Evolutionary conservation across 1,284 basidiomycete species (phyloP).

Genomic region (Pyrrhoderma lamaoense): DNA sequence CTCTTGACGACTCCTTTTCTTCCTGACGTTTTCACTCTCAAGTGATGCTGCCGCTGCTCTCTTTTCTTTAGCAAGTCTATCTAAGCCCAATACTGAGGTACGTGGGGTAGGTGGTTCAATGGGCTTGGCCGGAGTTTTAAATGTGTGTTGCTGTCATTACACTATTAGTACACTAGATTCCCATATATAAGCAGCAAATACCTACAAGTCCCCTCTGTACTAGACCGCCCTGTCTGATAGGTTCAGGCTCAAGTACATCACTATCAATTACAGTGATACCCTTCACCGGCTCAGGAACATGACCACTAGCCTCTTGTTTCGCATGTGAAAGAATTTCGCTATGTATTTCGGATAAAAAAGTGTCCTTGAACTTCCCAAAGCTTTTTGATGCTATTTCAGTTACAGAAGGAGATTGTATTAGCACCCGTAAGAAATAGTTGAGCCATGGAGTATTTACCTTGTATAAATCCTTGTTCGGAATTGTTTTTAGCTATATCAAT

Average conservation of each 20-base stretch:
- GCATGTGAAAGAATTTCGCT: conserved; percentile 53
- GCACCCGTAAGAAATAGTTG: conserved; percentile 12
- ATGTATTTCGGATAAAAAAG: conserved; percentile 52
- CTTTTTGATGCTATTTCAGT: conserved; percentile 68
- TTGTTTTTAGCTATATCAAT: conserved; percentile 74
- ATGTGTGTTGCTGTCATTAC: conserved; percentile 57
- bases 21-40: conserved; percentile 40
- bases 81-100: conserved; percentile 76
- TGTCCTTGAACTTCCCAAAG: conserved; percentile 81
- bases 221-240: conserved; percentile 67
- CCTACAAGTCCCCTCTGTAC: conserved; percentile 60
- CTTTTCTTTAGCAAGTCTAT: conserved; percentile 84
- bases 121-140: conserved; percentile 64
- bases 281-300: conserved; percentile 48
- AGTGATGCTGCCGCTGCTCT: conserved; percentile 47
- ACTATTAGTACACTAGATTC: conserved; percentile 1
- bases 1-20: conserved; percentile 37
- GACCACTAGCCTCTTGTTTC: conserved; percentile 54
- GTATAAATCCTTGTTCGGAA: conserved; percentile 56
- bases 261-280: conserved; percentile 76
- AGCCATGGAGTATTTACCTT: conserved; percentile 32
- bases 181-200: neutral
- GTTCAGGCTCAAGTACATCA: conserved; percentile 77
- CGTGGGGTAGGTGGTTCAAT: conserved; percentile 68
- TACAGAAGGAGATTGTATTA: conserved; percentile 20